Conservation (phyloP, 1,284 basidiomycete species). For the Xanthoconium separans region DNA sequence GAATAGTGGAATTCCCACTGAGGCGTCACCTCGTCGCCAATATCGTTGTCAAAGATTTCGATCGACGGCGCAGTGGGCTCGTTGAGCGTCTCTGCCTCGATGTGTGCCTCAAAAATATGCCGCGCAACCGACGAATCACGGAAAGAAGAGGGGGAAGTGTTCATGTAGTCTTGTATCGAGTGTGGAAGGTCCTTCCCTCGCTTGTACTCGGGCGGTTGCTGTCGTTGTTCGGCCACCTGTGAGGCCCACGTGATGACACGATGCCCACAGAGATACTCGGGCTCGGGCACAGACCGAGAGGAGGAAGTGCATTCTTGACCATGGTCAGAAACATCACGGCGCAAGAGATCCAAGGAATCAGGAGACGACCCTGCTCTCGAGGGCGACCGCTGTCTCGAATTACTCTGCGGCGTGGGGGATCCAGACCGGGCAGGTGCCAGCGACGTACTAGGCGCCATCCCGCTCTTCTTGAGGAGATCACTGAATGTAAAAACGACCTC, state of each 20-base stretch:
- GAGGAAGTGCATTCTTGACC: background rate
- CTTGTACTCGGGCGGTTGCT: slow-evolving; percentile 31
- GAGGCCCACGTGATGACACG: slow-evolving; percentile 29
- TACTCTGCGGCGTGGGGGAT: background rate
- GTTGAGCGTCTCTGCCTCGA: slow-evolving; percentile 53
- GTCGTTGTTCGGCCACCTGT: slow-evolving; percentile 15
- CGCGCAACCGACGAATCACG: slow-evolving; percentile 39
- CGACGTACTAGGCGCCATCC: slow-evolving; percentile 19
- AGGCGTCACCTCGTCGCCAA: slow-evolving; percentile 66
- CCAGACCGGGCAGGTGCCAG: background rate
- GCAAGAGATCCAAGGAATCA: background rate
- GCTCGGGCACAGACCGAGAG: background rate
- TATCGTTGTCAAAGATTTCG: slow-evolving; percentile 54
- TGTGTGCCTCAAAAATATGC: slow-evolving; percentile 54
- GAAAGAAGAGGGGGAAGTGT: slow-evolving; percentile 37
- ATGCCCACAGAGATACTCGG: slow-evolving; percentile 4
- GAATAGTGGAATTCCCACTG: slow-evolving; percentile 79
- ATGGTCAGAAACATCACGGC: background rate
- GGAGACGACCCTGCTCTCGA: background rate
- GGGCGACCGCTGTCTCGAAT: background rate
- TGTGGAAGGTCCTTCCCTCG: slow-evolving; percentile 46
- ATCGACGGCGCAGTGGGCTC: slow-evolving; percentile 69
- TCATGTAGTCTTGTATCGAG: slow-evolving; percentile 52
- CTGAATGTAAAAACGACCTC: background rate
- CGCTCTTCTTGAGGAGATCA: slow-evolving; percentile 13